Conservation (phyloP, 345 rosid genomes). For the Citrus reticulata region DNA sequence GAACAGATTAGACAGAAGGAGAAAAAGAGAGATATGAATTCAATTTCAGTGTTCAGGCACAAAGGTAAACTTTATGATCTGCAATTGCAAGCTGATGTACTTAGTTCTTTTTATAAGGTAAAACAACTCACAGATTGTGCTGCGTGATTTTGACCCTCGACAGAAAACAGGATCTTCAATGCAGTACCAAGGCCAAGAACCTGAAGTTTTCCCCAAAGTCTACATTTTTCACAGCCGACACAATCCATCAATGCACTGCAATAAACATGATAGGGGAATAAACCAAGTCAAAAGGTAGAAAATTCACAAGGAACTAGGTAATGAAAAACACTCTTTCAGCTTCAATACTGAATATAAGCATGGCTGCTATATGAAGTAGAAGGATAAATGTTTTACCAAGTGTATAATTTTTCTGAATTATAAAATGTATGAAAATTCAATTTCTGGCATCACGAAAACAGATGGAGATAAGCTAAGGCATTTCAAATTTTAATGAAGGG, state of each 20-base stretch:
- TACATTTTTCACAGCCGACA: slow-evolving; percentile 95
- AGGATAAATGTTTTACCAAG: not conserved
- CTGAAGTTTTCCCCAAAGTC: slow-evolving; percentile 99
- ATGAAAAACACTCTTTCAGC: not conserved
- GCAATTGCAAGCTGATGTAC: slow-evolving; percentile 10
- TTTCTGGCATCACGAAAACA: not conserved
- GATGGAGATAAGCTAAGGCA: not conserved
- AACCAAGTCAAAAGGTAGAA: not conserved
- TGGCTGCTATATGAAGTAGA: not conserved
- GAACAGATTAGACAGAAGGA: not conserved
- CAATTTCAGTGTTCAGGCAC: not conserved
- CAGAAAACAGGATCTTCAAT: slow-evolving; percentile 82
- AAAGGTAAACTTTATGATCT: slow-evolving; percentile 11
- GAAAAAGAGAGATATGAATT: not conserved
- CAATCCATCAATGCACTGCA: slow-evolving; percentile 97
- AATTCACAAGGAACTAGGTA: not conserved
- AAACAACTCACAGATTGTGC: slow-evolving; percentile 26
- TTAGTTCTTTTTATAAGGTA: slow-evolving; percentile 24
- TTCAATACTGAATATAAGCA: not conserved
- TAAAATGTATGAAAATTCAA: not conserved
- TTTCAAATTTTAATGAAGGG: not conserved
- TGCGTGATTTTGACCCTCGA: slow-evolving; percentile 32
- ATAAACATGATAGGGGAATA: not conserved
- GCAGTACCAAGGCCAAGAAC: slow-evolving; percentile 95
- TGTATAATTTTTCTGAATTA: no score